Conservation (phyloP, 1,139 yeast species). For the Kurtzmaniella quercitrusa region DNA sequence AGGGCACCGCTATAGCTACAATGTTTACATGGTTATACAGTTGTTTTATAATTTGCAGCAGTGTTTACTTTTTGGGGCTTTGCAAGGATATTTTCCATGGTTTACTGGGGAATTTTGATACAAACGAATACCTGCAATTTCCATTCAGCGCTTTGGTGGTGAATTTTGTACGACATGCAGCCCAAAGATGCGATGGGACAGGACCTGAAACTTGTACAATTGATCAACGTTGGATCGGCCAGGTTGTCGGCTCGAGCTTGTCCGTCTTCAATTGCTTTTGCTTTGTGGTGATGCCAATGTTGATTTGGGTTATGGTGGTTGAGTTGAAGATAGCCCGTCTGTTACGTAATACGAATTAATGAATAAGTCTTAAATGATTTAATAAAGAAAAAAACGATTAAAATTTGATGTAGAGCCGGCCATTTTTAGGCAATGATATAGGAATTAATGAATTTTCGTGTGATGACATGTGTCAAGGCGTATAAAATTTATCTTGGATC, state of each 20-base stretch:
- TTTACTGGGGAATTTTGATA: slow-evolving; percentile 12
- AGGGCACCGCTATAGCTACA: slow-evolving; percentile 13
- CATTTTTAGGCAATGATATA: no score
- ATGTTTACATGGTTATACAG: slow-evolving; percentile 23
- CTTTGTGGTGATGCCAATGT: slow-evolving; percentile 24
- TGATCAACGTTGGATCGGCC: slow-evolving; percentile 5
- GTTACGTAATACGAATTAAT: not conserved
- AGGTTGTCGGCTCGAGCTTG: slow-evolving; percentile 14
- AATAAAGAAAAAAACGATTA: slow-evolving; percentile 3
- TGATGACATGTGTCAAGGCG: no score
- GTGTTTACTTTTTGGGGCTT: slow-evolving; percentile 14
- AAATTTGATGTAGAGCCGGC: not conserved
- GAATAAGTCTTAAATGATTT: slow-evolving; percentile 2
- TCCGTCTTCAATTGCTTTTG: slow-evolving; percentile 20
- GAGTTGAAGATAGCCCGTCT: slow-evolving; percentile 13
- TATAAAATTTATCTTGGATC: no score
- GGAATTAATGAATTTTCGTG: no score
- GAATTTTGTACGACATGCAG: slow-evolving; percentile 15
- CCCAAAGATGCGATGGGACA: not conserved
- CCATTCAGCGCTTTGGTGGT: slow-evolving; percentile 16
- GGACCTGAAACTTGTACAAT: slow-evolving; percentile 1
- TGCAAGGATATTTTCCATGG: slow-evolving; percentile 19
- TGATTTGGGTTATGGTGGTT: slow-evolving; percentile 20
- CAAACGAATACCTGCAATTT: not conserved
- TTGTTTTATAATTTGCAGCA: slow-evolving; percentile 15